Evolutionary conservation across 2,329 filamentous ascomycete species (phyloP), one percentile per base, ranked within the genome.

Genomic region (Trichoderma sp.): DNA sequence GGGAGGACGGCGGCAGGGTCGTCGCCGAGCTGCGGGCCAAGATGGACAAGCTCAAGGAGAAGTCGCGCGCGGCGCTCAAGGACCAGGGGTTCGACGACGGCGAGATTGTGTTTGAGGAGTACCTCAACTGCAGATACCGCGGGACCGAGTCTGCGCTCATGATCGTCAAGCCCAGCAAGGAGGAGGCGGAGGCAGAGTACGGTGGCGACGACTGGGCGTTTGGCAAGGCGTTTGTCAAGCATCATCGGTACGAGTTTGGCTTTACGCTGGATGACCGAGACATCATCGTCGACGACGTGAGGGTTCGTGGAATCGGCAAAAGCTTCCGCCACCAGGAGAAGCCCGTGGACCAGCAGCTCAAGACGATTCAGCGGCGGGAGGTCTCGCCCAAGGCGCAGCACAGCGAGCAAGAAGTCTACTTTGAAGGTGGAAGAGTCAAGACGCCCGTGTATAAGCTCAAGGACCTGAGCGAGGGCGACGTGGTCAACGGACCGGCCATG

Each of bases 71-170:
- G 19, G 85, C 87, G 0, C 79, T 97, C 5, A 80, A 81, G 24
- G 88, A 90, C 2, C 93, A 97, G 76, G 93, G 93, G 0, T 97
- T 97, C 72, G 80, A 83, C 1, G 85, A 90, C 50, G 79, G 85
- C 5, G 87, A 91, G 39, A 91, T 97, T 26, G 83, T 88, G 0
- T 96, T 94, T 72, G 93, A 97, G 74, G 91, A 96, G 74, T 97
- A 97, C 72, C 85, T 98, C 64, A 97, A 97, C 74, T 93, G 97
- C 89, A 83, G 93, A 65, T 97, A 97, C 72, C 86, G 92, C 43
- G 93, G 93, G 12, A 97, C 93, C 0, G 93, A 97, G 74, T 96
- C 92, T 7, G 91, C 93, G 0, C 82, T 97, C 48, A 97, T 97
- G 93, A 87, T 96, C 55, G 79, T 95, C 68, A 92, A 90, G 75